A percentile compares a stretch with the other conserved stretches of the same genome.
Conservation (phyloP, 345 rosid genomes). For the Jatropha curcas region DNA sequence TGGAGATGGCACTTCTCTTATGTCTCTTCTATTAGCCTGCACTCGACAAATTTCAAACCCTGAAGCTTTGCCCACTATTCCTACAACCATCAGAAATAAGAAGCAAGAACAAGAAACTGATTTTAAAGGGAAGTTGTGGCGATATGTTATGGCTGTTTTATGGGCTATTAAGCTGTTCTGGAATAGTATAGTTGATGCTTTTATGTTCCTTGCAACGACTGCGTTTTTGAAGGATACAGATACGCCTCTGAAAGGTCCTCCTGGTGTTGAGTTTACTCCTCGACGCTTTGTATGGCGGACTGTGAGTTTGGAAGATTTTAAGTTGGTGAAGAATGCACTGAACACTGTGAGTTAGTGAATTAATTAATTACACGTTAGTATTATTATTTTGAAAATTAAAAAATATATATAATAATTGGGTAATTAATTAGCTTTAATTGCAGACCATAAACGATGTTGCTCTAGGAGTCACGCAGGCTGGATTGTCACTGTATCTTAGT, state of each 20-base stretch:
- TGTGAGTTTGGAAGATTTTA: constrained; percentile 37
- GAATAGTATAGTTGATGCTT: constrained; percentile 29
- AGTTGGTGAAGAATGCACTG: constrained; percentile 38
- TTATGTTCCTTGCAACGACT: constrained; percentile 41
- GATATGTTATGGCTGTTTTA: constrained; percentile 5
- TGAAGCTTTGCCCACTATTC: constrained; percentile 33
- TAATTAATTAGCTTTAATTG: neutral
- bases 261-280: constrained; percentile 18
- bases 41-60: constrained; percentile 35
- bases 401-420: neutral
- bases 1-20: constrained; percentile 62
- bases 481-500: constrained; percentile 56
- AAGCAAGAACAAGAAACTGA: neutral
- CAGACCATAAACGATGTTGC: constrained; percentile 83
- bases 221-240: constrained; percentile 49
- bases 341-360: constrained; percentile 29
- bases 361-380: neutral
- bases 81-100: constrained; percentile 17
- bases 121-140: neutral
- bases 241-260: constrained; percentile 52
- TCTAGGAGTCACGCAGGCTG: constrained; percentile 70
- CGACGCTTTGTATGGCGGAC: constrained; percentile 33
- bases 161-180: constrained; percentile 17
- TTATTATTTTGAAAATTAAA: too few species aligned
- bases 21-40: constrained; percentile 58